Evolutionary conservation across 1,139 yeast species (phyloP).

Genomic region (Waltiozyma sp.): DNA sequence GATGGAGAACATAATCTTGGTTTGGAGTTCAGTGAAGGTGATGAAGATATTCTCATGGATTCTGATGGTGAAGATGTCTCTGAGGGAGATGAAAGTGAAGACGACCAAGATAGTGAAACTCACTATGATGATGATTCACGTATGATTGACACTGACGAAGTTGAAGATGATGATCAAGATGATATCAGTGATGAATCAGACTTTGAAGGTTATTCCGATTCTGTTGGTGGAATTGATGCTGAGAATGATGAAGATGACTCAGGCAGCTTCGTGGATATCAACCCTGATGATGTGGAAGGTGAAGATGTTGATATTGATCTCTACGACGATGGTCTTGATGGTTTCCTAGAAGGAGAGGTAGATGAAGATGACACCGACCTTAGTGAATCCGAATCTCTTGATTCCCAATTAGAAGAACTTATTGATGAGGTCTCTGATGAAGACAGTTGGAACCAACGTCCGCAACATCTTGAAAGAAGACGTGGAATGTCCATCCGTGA

Average conservation of each 20-base stretch:
- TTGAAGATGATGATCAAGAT: conserved; percentile 14
- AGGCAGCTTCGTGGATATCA: conserved; percentile 20
- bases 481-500: not conserved
- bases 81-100: conserved; percentile 7
- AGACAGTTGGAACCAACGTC: not conserved
- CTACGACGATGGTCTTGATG: conserved; percentile 21
- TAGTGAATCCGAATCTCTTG: not conserved
- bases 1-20: conserved; percentile 19
- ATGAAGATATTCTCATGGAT: conserved; percentile 31
- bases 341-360: too few species aligned
- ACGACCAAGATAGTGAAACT: conserved; percentile 20
- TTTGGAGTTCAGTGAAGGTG: conserved; percentile 22
- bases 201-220: conserved; percentile 14
- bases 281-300: conserved; percentile 22
- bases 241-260: too few species aligned
- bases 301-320: conserved; percentile 8
- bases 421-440: not conserved
- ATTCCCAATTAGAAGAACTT: not conserved
- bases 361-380: conserved; percentile 2
- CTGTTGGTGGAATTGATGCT: conserved; percentile 12
- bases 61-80: conserved; percentile 22
- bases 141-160: conserved; percentile 18
- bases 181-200: conserved; percentile 13
- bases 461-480: not conserved
- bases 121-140: conserved; percentile 21